Percentiles rank a stretch among this genome's conserved stretches.
phyloP scores from a whole-genome alignment of 1,284 basidiomycete genomes.

The Fomitopsis palustris region DNA sequence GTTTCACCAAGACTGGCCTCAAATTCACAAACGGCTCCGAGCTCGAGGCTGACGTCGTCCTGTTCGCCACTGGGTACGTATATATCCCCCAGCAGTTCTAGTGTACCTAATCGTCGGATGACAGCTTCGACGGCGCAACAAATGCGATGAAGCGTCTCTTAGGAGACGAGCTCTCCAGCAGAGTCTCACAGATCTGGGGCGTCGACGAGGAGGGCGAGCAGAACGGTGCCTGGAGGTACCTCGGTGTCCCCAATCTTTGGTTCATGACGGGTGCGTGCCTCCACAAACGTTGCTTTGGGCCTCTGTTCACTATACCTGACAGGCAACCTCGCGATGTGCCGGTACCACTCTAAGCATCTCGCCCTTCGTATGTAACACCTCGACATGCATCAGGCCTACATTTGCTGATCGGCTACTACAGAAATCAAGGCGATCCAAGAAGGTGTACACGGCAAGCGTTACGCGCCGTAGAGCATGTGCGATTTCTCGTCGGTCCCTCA shows the following conservation, averaged over 20 bases:
- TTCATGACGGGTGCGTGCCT: conserved; percentile 47
- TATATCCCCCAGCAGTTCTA: background rate
- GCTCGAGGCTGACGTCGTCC: conserved; percentile 62
- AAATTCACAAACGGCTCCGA: conserved; percentile 65
- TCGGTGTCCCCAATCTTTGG: conserved; percentile 52
- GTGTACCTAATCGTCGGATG: background rate
- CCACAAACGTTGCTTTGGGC: no score
- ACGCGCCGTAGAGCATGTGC: conserved; percentile 15
- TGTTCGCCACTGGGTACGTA: conserved; percentile 62
- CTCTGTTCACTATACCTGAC: background rate
- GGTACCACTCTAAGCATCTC: conserved; percentile 56
- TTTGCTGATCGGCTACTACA: conserved; percentile 17
- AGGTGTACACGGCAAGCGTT: conserved; percentile 45
- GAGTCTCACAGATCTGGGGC: conserved; percentile 52
- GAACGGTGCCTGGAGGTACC: conserved; percentile 44
- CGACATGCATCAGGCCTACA: background rate
- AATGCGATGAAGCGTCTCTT: conserved; percentile 42
- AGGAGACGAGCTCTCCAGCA: conserved; percentile 44
- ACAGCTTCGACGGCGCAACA: conserved; percentile 38
- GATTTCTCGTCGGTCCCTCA: background rate
- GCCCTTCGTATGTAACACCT: conserved; percentile 48
- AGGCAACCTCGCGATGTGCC: conserved; percentile 51
- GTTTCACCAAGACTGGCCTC: conserved; percentile 53
- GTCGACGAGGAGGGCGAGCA: conserved; percentile 47
- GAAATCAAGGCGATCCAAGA: conserved; percentile 62